Conservation (phyloP, 345 rosid genomes). For the Populus tremula region DNA sequence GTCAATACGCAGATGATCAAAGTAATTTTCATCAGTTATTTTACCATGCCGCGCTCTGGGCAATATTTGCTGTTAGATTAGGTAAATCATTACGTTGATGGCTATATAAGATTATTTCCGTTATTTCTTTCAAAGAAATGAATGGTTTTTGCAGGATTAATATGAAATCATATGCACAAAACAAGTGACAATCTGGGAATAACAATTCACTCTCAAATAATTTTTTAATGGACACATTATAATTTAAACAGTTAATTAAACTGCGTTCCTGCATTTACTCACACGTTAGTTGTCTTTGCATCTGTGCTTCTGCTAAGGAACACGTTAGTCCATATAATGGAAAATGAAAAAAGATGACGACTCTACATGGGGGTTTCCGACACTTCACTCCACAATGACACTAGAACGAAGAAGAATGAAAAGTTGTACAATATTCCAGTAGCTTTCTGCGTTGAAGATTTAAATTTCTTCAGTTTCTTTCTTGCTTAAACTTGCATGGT, state of each 20-base stretch:
- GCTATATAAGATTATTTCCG: no score
- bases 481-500: not conserved
- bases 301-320: not conserved
- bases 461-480: not conserved
- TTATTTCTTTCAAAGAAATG: not conserved
- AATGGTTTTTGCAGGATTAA: not conserved
- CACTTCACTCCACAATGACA: not conserved
- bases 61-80: no score
- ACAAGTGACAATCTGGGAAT: not conserved
- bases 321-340: not conserved
- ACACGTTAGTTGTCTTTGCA: not conserved
- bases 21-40: no score
- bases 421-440: not conserved
- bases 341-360: not conserved
- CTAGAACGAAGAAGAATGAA: not conserved
- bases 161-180: not conserved
- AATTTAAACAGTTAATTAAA: not conserved
- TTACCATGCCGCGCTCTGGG: no score
- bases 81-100: no score
- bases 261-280: conserved; percentile 7
- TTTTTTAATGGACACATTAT: not conserved
- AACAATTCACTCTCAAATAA: conserved; percentile 3
- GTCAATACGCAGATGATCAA: no score
- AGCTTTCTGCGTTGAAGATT: not conserved
- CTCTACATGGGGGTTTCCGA: not conserved